These are phyloP conservation scores for Poa pratensis DNA, from an alignment of 176 grass and related monocot species.

Conservation along the genomic window DNA sequence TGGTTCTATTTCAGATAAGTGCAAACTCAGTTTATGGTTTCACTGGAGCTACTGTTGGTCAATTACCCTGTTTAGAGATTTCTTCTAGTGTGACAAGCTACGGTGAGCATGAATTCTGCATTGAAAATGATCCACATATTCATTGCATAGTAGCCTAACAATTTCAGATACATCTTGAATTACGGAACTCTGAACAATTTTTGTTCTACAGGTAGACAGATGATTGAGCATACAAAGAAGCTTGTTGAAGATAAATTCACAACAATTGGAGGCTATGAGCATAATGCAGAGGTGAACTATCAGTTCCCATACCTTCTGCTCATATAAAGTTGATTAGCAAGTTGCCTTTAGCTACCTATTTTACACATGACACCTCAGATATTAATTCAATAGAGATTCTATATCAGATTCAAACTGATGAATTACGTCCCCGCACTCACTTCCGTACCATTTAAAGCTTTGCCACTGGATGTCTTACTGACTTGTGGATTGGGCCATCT, in stretches of 20 bases:
- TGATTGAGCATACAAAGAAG: constrained; percentile 99
- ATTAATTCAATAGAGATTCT: constrained; percentile 3
- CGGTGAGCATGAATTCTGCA: constrained; percentile 51
- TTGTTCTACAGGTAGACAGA: constrained; percentile 78
- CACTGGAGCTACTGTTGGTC: constrained; percentile 92
- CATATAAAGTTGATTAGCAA: constrained; percentile 8
- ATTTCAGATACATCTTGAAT: constrained; percentile 21
- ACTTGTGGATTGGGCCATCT: constrained; percentile 13
- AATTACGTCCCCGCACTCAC: neutral
- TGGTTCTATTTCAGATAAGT: constrained; percentile 70
- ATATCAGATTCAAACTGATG: neutral
- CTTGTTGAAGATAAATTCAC: constrained; percentile 97
- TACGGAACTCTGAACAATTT: constrained; percentile 35
- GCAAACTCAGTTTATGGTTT: constrained; percentile 99
- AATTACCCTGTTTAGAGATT: constrained; percentile 97
- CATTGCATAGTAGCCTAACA: constrained; percentile 6
- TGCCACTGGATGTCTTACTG: neutral
- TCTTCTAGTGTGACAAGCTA: constrained; percentile 99
- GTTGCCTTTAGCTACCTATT: neutral
- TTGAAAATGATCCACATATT: constrained; percentile 31
- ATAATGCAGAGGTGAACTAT: constrained; percentile 87
- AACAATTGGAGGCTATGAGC: constrained; percentile 77
- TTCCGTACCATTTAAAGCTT: neutral
- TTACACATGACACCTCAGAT: neutral
- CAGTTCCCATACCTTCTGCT: neutral